Evolutionary conservation across 1,284 basidiomycete genomes (phyloP).

Genomic region (Ceratorhiza oryzae-sativae): DNA sequence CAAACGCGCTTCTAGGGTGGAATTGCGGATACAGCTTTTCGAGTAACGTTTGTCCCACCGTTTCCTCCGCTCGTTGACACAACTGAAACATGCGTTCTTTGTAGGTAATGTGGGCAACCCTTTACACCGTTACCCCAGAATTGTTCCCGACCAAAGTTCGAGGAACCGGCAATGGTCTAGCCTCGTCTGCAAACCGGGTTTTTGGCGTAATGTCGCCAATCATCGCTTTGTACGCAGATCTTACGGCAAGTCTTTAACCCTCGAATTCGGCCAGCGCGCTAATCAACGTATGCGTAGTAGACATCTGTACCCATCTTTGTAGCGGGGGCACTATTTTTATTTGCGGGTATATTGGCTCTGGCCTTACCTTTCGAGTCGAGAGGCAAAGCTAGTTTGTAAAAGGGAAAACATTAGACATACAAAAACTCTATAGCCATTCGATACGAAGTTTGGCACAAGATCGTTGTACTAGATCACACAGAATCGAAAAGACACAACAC

Average conservation of each 20-base stretch:
- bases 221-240: conserved; percentile 67
- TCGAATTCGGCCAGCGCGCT: neutral
- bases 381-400: conserved; percentile 68
- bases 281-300: conserved; percentile 3
- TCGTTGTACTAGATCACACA: neutral
- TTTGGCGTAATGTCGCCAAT: conserved; percentile 74
- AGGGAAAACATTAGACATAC: neutral
- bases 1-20: conserved; percentile 71
- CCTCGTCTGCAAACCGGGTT: conserved; percentile 63
- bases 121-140: conserved; percentile 53
- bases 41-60: conserved; percentile 62
- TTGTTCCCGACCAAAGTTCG: conserved; percentile 74
- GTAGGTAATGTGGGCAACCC: conserved; percentile 31
- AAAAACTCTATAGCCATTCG: neutral
- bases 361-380: conserved; percentile 73
- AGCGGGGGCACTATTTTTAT: conserved; percentile 68
- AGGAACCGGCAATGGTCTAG: conserved; percentile 75
- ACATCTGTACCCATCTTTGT: conserved; percentile 76
- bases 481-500: neutral
- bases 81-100: conserved; percentile 43
- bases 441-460: neutral
- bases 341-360: conserved; percentile 65
- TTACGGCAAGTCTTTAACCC: conserved; percentile 48
- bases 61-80: neutral
- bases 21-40: conserved; percentile 72